Evolutionary conservation across 2,329 filamentous ascomycete genomes (phyloP), one percentile per base, ranked within the genome.

Genomic region (Setomelanomma holmii): DNA sequence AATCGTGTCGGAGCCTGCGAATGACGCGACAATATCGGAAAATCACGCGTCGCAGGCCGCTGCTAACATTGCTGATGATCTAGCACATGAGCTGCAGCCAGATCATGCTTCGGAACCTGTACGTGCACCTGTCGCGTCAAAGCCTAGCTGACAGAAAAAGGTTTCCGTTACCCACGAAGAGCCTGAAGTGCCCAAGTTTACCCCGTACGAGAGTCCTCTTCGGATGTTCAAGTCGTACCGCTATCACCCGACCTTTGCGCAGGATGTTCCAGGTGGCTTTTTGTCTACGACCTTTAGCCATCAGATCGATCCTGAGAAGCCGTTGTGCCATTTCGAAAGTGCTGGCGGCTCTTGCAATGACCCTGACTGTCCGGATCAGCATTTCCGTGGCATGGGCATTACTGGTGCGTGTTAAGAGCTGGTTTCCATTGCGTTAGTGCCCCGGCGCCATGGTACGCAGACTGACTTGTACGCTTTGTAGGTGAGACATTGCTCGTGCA

Each of bases 231-330:
- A 87, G 73, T 89, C 90, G 33, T 99, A 90, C 76, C 91, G 93
- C 63, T 97, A 93, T 72, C 93, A 98, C 71, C 90, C 91, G 24
- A 80, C 84, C 45, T 98, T 87, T 76, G 79, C 81, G 60, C 75
- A 88, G 43, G 79, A 85, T 50, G 86, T 96, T 51, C 73, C 85
- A 49, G 89, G 88, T 56, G 93, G 93, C 38, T 88, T 92, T 69
- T 88, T 89, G 70, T 98, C 95, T 59, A 82, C 96, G 79, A 98
- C 93, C 38, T 98, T 93, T 78, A 97, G 91, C 78, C 90, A 96
- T 76, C 88, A 87, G 63, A 96, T 99, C 75, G 87, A 97, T 71
- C 82, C 87, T 20, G 81, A 85, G 55, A 87, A 84, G 63, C 84
- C 85, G 56, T 70, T 98, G 42, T 99, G 95, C 75, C 88, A 86